Conservation (phyloP, 148 eudicot genomes). For the Rhododendron molle region DNA sequence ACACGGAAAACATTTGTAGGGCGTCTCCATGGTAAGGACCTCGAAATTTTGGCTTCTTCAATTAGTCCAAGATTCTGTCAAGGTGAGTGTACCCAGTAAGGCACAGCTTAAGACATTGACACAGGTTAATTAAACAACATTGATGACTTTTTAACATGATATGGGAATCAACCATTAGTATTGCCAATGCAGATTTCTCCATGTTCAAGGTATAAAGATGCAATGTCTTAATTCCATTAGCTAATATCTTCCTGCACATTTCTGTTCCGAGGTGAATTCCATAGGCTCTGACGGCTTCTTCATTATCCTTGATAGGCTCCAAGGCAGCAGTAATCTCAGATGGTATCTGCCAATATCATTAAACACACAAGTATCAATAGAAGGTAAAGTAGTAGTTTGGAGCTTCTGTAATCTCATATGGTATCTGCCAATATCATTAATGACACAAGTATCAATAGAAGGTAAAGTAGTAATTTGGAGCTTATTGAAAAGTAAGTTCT, state of each 20-base stretch:
- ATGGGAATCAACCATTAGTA: constrained; percentile 57
- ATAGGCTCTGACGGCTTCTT: constrained; percentile 91
- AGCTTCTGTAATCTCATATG: constrained; percentile 50
- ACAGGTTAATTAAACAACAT: background rate
- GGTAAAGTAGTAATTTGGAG: background rate
- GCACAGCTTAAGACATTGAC: background rate
- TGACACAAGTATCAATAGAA: background rate
- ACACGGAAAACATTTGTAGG: constrained; percentile 77
- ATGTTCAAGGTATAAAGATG: constrained; percentile 93
- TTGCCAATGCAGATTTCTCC: constrained; percentile 97
- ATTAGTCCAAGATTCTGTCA: constrained; percentile 94
- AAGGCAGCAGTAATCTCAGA: constrained; percentile 76
- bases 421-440: constrained; percentile 44
- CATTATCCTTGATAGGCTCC: constrained; percentile 97
- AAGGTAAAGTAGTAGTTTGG: background rate
- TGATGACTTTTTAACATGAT: background rate
- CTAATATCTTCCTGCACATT: constrained; percentile 98
- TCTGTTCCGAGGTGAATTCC: constrained; percentile 98
- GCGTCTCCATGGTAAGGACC: constrained; percentile 85
- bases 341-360: constrained; percentile 51
- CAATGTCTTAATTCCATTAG: constrained; percentile 71
- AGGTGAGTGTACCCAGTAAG: constrained; percentile 2
- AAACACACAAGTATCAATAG: background rate
- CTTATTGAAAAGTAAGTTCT: background rate
- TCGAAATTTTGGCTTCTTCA: constrained; percentile 77